Conservation (phyloP, 768 basidiomycete species). For the Tulasnella sp. region DNA sequence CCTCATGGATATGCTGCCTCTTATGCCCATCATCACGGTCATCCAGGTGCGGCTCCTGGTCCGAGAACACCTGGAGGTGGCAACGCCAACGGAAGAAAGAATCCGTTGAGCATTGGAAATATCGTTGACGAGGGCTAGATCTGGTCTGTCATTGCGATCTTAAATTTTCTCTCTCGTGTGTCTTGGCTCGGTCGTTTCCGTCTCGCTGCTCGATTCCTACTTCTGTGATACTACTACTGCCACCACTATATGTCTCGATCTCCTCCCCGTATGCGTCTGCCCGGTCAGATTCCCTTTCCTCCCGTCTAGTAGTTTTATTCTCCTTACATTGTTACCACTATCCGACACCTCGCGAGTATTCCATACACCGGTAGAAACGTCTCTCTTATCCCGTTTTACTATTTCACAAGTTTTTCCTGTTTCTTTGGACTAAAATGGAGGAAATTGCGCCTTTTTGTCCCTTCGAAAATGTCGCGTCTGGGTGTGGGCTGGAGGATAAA, state of each 20-base stretch:
- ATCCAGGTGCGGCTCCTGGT: not conserved
- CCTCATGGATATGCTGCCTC: constrained; percentile 26
- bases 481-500: not conserved
- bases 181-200: not conserved
- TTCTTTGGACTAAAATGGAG: not conserved
- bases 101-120: constrained; percentile 56
- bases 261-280: not conserved
- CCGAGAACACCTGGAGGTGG: not conserved
- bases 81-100: constrained; percentile 40
- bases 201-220: not conserved
- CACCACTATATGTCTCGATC: not conserved
- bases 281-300: not conserved
- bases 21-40: constrained; percentile 20
- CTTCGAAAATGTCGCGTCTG: no score
- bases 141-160: not conserved
- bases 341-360: not conserved
- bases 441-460: not conserved
- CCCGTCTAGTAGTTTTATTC: not conserved
- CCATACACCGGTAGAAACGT: not conserved
- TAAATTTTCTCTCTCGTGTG: not conserved
- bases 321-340: not conserved
- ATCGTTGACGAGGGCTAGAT: constrained; percentile 46
- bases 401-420: not conserved
- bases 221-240: not conserved
- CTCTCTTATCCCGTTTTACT: not conserved